Evolutionary conservation across 2,329 filamentous ascomycete species (phyloP).

Genomic region (Escovopsis weberi): DNA sequence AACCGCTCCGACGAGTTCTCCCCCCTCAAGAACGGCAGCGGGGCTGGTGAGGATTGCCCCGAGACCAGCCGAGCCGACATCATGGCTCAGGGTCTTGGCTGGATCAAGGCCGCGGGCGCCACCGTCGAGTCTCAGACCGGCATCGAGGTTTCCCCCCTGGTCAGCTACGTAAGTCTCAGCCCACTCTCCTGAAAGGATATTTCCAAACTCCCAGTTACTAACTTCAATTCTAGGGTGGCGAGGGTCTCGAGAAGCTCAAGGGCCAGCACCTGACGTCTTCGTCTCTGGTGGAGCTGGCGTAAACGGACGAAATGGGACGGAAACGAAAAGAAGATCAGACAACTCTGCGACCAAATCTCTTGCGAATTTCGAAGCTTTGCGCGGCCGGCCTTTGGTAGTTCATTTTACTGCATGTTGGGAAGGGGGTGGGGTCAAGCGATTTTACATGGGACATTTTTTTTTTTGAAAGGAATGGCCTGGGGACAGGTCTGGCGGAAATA

Average conservation of each 20-base stretch:
- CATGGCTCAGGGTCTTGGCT: slow-evolving; percentile 76
- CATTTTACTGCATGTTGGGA: neutral
- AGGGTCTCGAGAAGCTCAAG: slow-evolving; percentile 43
- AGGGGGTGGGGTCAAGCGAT: neutral
- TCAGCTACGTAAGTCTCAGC: slow-evolving; percentile 72
- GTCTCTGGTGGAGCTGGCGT: slow-evolving; percentile 34
- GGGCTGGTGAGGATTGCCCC: slow-evolving; percentile 82
- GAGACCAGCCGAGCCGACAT: slow-evolving; percentile 88
- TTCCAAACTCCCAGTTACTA: neutral
- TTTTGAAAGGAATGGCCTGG: neutral
- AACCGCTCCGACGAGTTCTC: slow-evolving; percentile 97
- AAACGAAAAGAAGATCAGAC: neutral
- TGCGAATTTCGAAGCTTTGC: neutral
- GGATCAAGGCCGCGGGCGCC: slow-evolving; percentile 67
- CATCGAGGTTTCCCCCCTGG: slow-evolving; percentile 80
- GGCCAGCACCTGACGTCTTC: slow-evolving; percentile 39
- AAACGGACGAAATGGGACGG: slow-evolving; percentile 1
- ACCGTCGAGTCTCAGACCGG: slow-evolving; percentile 55
- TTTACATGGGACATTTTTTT: neutral
- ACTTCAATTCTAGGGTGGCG: slow-evolving; percentile 34
- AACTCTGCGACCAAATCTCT: neutral
- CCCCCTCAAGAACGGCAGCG: slow-evolving; percentile 78
- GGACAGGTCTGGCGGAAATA: neutral
- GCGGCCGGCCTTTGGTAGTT: neutral
- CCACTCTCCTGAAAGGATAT: too few species aligned